Evolutionary conservation across 208 protist genomes (phyloP), one percentile per base, ranked within the genome.

Genomic region (Leishmania martiniquensis): DNA sequence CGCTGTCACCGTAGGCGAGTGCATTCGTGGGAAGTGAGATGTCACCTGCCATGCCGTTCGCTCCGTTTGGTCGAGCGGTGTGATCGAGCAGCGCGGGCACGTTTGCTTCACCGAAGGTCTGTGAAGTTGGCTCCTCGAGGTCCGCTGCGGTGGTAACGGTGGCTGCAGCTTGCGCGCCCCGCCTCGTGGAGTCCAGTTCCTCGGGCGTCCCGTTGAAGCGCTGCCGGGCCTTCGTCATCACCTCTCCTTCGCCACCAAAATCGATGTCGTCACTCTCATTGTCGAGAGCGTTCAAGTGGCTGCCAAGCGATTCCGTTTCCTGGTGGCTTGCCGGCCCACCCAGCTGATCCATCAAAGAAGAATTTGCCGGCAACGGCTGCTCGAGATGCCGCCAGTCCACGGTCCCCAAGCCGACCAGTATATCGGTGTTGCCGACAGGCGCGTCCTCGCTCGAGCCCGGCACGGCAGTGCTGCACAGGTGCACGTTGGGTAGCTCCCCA

Each of bases 311-410:
- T 17, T 9, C 45, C 17, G 60, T 10, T 42, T 37, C 4, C 22
- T 52, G 75, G 34, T 49, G 22, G 37, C 22, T 47, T 5, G 59
- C 51, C 17, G 39, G 78, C 3, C 34, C 67, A n/a, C 73, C 70
- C 67, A 69, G 59, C 54, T 69, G 78, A 52, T 71, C 78, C 47
- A 25, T 13, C 42, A 75, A 54, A 32, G 34, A 62, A n/a, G 67
- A 59, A 22, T 44, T 78, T 5, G 73, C 17, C 17, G 73, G 73
- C 25, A 68, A 78, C 6, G 65, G 66, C 22, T 49, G 55, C 29
- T 45, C 67, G 44, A 78, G 57, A 39, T 65, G 76, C 57, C 44
- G n/a, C 73, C 72, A 77, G 44, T 78, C 78, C 57, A 75, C 39
- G 34, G 15, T 34, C 67, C 71, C 54, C 65, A 54, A 60, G 55